Percentiles rank a stretch among this genome's conserved stretches.
phyloP scores from a whole-genome alignment of 2,329 filamentous ascomycete species.

The Alternaria burnsii region DNA sequence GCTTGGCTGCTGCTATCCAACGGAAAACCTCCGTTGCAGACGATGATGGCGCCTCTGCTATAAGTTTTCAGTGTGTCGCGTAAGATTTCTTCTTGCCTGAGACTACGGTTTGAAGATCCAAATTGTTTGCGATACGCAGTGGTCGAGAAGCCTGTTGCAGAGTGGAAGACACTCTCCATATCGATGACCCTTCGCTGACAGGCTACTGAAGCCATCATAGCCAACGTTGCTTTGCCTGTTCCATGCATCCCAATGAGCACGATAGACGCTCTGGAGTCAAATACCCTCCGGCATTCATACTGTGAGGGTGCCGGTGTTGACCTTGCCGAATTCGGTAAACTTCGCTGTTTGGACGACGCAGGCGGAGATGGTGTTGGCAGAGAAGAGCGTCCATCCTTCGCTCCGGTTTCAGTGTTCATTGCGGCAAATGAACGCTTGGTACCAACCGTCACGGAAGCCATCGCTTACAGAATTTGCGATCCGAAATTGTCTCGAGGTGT shows the following conservation, averaged over 20 bases:
- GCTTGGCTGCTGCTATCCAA: slow-evolving; percentile 70
- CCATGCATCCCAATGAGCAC: slow-evolving; percentile 78
- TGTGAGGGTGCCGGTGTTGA: slow-evolving; percentile 34
- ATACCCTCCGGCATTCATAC: slow-evolving; percentile 50
- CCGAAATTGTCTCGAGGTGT: slow-evolving; percentile 6
- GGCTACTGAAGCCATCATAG: slow-evolving; percentile 75
- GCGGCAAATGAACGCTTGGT: slow-evolving; percentile 42
- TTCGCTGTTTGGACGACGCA: slow-evolving; percentile 16
- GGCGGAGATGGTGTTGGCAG: slow-evolving; percentile 23
- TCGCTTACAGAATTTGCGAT: slow-evolving; percentile 16
- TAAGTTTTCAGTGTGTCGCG: slow-evolving; percentile 67
- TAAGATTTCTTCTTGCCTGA: slow-evolving; percentile 69
- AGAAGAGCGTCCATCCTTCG: slow-evolving; percentile 21
- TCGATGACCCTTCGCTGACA: slow-evolving; percentile 74
- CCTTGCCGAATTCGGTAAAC: slow-evolving; percentile 24
- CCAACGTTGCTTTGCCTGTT: slow-evolving; percentile 77
- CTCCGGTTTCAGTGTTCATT: slow-evolving; percentile 29
- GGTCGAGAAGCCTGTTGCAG: slow-evolving; percentile 68
- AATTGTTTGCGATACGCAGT: slow-evolving; percentile 69
- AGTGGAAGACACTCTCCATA: slow-evolving; percentile 71
- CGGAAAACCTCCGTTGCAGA: slow-evolving; percentile 70
- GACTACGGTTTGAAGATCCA: slow-evolving; percentile 69
- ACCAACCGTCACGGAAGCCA: slow-evolving; percentile 38
- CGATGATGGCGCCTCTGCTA: slow-evolving; percentile 69
- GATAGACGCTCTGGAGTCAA: slow-evolving; percentile 71